These are phyloP conservation scores for Boletus coccyginus DNA, from an alignment of 768 basidiomycete genomes.

Conservation along the genomic window DNA sequence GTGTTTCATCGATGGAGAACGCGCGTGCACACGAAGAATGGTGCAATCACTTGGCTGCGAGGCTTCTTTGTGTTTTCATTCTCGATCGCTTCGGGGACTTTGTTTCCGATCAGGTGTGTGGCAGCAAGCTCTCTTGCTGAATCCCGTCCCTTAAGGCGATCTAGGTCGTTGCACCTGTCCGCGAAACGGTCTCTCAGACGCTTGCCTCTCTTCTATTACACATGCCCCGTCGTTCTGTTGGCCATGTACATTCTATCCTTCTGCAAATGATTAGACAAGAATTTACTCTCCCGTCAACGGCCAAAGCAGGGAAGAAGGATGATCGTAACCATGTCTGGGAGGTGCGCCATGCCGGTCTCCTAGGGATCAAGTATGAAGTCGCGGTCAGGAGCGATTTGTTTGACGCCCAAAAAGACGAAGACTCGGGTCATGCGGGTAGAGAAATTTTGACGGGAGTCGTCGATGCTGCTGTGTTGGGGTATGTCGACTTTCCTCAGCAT, in stretches of 20 bases:
- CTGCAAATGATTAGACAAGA: constrained; percentile 94
- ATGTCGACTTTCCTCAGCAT: constrained; percentile 1
- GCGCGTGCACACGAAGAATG: constrained; percentile 71
- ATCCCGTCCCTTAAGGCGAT: neutral
- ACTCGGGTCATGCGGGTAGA: constrained; percentile 41
- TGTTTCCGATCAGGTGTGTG: constrained; percentile 78
- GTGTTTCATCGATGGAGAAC: constrained; percentile 54
- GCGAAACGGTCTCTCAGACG: constrained; percentile 94
- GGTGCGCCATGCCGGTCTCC: constrained; percentile 93
- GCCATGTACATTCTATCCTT: constrained; percentile 79
- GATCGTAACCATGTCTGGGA: constrained; percentile 81
- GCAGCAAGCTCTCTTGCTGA: neutral
- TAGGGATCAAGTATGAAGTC: constrained; percentile 97
- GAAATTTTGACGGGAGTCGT: constrained; percentile 78
- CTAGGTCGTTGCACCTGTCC: constrained; percentile 89
- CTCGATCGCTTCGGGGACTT: constrained; percentile 99
- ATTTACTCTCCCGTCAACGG: constrained; percentile 48
- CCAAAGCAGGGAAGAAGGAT: constrained; percentile 32
- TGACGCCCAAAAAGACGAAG: constrained; percentile 34
- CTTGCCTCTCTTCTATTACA: constrained; percentile 85
- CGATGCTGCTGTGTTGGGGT: constrained; percentile 90
- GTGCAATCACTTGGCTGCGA: constrained; percentile 86
- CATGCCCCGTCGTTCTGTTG: constrained; percentile 78
- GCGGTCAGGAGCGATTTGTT: constrained; percentile 89
- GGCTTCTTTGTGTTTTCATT: constrained; percentile 85